A percentile compares a stretch with the other conserved stretches of the same genome.
These are phyloP conservation scores for Diaporthe sp. DNA, from an alignment of 2,329 filamentous ascomycete species.

Conservation along the genomic window DNA sequence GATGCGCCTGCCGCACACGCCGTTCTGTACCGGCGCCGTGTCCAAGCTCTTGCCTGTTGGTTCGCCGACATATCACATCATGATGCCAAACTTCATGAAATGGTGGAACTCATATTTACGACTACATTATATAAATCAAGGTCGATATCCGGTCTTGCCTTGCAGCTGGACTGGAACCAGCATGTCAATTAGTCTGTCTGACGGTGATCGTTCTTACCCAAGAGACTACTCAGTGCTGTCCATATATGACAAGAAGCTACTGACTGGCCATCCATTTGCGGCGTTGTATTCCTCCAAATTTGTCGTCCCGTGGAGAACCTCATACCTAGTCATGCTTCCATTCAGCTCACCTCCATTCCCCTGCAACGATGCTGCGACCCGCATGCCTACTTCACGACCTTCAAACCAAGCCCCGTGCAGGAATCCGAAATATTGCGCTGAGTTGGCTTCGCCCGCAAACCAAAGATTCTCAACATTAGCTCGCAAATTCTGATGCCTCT, in stretches of 20 bases:
- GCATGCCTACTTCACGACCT: background rate
- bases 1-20: background rate
- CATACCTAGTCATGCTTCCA: conserved; percentile 2
- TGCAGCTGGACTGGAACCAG: no score
- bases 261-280: background rate
- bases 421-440: background rate
- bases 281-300: background rate
- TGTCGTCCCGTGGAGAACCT: background rate
- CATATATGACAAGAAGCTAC: background rate
- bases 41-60: no score
- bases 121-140: no score
- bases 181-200: no score
- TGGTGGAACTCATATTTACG: no score
- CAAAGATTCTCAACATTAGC: background rate
- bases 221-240: background rate
- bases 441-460: conserved; percentile 8
- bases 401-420: background rate
- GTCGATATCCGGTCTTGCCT: no score
- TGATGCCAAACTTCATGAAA: no score
- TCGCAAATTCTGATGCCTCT: background rate
- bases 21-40: no score
- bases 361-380: background rate
- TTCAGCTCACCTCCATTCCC: background rate
- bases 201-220: background rate
- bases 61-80: background rate